Base-by-base conservation (phyloP, 1,139 yeast genomes). In the Magnusiomyces magnusii region DNA sequence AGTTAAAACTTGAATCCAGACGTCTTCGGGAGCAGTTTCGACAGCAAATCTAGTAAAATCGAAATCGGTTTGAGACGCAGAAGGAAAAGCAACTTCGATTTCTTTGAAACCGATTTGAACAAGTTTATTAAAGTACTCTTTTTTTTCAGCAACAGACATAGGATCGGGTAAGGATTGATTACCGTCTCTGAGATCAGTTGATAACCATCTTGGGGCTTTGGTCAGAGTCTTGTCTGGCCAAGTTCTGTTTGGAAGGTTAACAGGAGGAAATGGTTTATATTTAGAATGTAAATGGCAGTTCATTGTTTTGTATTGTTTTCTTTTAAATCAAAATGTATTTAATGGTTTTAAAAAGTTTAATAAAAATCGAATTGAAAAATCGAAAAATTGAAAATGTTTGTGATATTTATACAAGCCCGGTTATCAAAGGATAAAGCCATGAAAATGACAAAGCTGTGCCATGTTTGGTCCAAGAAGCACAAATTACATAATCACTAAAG, bases 81-180 rank as follows among this genome's bases (percentile, higher is more conserved):
- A 85, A 17, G 99, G 98, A 76, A 93, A 93, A 0, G 97, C 85
- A 21, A 93, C 98, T 75, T 93, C 99, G 65, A 93, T 93, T 75
- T 93, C 99, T 73, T 93, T 93, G 78, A 91, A 93, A 0, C 98
- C 98, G 55, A 91, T 77, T 49, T 89, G 93, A n/a, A 92, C 77
- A 61, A 93, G 79, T 73, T 91, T 89, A 65, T 85, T 81, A 77
- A 92, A 92, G 73, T 89, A 92, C 66, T 82, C 87, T 89, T 89
- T 39, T 76, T 93, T 93, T 73, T 93, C 97, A 47, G 80, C 87
- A 44, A 91, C 83, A 36, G 90, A 81, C 98, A 93, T 93, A 57
- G 98, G 98, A 74, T 93, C 98, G 10, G 98, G 98, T 66, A 93
- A 80, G 13, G 97, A 88, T 76, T 93, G 98, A 77, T 93, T 93